A percentile compares a stretch with the other conserved stretches of the same genome.
Evolutionary conservation across 257 asterid genomes (phyloP).

Genomic region (Asclepias syriaca): DNA sequence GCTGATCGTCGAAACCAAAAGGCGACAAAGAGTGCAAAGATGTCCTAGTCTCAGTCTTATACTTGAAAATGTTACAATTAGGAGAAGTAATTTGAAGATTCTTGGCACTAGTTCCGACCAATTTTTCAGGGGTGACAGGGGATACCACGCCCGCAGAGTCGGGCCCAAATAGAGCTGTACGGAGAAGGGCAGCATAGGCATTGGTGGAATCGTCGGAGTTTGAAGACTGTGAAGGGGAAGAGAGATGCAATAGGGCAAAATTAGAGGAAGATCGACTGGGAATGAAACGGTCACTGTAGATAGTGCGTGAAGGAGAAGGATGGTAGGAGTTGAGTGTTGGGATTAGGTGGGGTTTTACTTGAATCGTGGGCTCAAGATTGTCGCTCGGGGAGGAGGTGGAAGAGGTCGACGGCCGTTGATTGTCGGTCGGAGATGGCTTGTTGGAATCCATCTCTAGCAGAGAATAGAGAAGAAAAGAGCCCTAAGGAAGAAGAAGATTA

Average conservation of each 20-base stretch:
- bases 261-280: slow-evolving; percentile 83
- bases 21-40: slow-evolving; percentile 66
- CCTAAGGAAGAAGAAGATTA: neutral
- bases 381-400: slow-evolving; percentile 1
- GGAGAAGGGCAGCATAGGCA: slow-evolving; percentile 61
- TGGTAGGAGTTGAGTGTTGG: slow-evolving; percentile 33
- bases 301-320: slow-evolving; percentile 66
- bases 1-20: slow-evolving; percentile 69
- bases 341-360: slow-evolving; percentile 20
- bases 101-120: slow-evolving; percentile 27
- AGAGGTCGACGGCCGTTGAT: neutral
- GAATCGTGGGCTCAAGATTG: slow-evolving; percentile 33
- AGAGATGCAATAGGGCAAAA: slow-evolving; percentile 70
- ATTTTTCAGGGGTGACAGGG: slow-evolving; percentile 66
- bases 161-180: slow-evolving; percentile 65
- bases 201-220: slow-evolving; percentile 54
- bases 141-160: slow-evolving; percentile 42
- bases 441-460: slow-evolving; percentile 19
- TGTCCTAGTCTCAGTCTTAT: slow-evolving; percentile 65
- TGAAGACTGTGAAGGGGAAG: slow-evolving; percentile 36
- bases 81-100: slow-evolving; percentile 43
- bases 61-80: slow-evolving; percentile 73
- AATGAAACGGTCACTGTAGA: slow-evolving; percentile 83
- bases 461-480: neutral
- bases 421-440: slow-evolving; percentile 10